phyloP scores from a whole-genome alignment of 768 basidiomycete genomes.

The Galerina sulciceps region DNA sequence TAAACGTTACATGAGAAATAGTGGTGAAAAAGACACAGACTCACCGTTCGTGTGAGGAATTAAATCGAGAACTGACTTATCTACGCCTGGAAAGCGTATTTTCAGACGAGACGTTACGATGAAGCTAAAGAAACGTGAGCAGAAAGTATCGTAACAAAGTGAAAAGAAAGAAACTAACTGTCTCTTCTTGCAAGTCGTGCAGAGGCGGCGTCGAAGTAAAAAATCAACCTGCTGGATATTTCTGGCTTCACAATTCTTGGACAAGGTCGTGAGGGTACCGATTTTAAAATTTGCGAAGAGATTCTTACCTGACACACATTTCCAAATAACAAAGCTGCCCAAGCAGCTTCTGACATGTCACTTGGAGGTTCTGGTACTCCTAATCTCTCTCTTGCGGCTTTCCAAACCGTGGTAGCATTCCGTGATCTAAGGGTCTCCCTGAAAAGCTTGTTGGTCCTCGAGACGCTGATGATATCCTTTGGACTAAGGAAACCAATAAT shows the following conservation, averaged over 20 bases:
- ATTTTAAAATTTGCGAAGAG: too few species aligned
- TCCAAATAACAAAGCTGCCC: not conserved
- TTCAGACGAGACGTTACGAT: not conserved
- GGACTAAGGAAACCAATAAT: not conserved
- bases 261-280: too few species aligned
- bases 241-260: not conserved
- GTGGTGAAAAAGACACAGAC: not conserved
- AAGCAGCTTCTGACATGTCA: not conserved
- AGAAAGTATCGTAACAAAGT: not conserved
- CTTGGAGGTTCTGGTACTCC: not conserved
- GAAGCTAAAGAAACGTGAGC: not conserved
- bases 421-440: not conserved
- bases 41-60: constrained; percentile 9
- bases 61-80: not conserved
- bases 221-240: not conserved
- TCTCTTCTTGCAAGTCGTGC: not conserved
- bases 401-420: not conserved
- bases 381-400: not conserved
- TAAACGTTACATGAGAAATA: not conserved
- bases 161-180: not conserved
- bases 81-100: not conserved
- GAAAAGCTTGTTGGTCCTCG: not conserved
- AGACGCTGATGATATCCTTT: not conserved
- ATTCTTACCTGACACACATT: not conserved
- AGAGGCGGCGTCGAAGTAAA: not conserved